Conservation (phyloP, 805 yeast genomes). For the Barnettozyma californica region DNA sequence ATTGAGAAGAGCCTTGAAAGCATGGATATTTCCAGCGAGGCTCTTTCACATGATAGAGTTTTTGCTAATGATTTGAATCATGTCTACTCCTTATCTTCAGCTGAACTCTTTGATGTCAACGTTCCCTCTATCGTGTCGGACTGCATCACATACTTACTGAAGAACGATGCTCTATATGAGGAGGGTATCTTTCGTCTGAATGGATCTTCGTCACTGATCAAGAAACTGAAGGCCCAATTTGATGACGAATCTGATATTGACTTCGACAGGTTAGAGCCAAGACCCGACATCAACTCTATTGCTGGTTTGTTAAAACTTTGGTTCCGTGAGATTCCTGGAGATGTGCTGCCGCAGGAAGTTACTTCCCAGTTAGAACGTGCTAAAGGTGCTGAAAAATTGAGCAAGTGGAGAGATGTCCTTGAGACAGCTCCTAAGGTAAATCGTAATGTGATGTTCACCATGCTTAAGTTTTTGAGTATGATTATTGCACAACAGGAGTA, state of each 20-base stretch:
- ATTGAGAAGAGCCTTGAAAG: constrained; percentile 28
- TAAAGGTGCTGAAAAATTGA: constrained; percentile 28
- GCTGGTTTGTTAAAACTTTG: constrained; percentile 83
- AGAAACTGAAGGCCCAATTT: constrained; percentile 61
- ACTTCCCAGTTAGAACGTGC: constrained; percentile 31
- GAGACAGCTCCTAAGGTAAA: constrained; percentile 46
- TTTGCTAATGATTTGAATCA: constrained; percentile 62
- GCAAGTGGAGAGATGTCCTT: constrained; percentile 26
- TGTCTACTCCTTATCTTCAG: constrained; percentile 48
- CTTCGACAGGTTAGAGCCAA: constrained; percentile 38
- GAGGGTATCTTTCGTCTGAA: constrained; percentile 90
- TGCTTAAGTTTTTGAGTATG: constrained; percentile 63
- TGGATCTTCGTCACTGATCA: constrained; percentile 78
- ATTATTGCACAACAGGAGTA: constrained; percentile 54
- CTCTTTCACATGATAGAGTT: constrained; percentile 31
- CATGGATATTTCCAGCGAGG: constrained; percentile 22
- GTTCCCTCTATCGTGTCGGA: constrained; percentile 73
- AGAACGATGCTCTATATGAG: constrained; percentile 68
- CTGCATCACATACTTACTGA: constrained; percentile 63
- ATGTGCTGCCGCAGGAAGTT: constrained; percentile 55
- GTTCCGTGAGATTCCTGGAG: constrained; percentile 68
- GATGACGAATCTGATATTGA: constrained; percentile 67
- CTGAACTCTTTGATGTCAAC: constrained; percentile 36
- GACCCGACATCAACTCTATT: constrained; percentile 73
- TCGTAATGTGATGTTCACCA: constrained; percentile 51